Base-by-base conservation (phyloP, 257 asterid genomes). In the Echites panduratus region DNA sequence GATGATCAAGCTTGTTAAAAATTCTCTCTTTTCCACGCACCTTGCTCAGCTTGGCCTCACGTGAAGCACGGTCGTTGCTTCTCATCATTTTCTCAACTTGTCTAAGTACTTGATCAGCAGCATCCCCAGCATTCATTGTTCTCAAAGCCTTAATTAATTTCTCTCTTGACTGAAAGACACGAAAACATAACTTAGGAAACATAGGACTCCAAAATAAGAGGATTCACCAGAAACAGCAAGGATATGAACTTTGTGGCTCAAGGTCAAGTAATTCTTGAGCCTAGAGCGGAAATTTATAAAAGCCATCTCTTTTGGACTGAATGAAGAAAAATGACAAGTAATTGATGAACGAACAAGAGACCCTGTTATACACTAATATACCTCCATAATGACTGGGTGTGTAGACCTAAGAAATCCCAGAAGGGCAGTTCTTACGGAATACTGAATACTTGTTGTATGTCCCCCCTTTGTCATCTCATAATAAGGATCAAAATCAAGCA, bases 71-170 rank as follows among this genome's bases (percentile, higher is more conserved):
- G 80, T 87, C 99, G 73, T 84, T 87, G 76, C 74, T 89, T 81
- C 88, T 90, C 87, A 90, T 90, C 74, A 86, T 74, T 82, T 95
- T 95, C 84, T 95, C 98, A 44, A 86, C 84, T 81, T 95, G 99
- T 62, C 98, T 82, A 47, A 89, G 69, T 79, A 84, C 98, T 81
- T 95, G 99, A 84, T 95, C 99, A 66, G 99, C 98, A 53, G 98
- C 99, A 76, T 95, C 98, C 77, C 97, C 97, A 62, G 99, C 99
- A 85, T 85, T 89, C 97, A 92, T 90, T 66, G 86, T 86, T 78
- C 97, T 89, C 85, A 95, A 81, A 69, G 85, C 88, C 81, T 88
- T 95, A 29, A 92, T 83, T 89, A 95, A 79, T 76, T 83, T 89
- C 68, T 95, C 99, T 83, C 96, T 89, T 54, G 98, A 86, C 99